Evolutionary conservation across 139 green algal species (phyloP).

Genomic region (Volvox africanus): DNA sequence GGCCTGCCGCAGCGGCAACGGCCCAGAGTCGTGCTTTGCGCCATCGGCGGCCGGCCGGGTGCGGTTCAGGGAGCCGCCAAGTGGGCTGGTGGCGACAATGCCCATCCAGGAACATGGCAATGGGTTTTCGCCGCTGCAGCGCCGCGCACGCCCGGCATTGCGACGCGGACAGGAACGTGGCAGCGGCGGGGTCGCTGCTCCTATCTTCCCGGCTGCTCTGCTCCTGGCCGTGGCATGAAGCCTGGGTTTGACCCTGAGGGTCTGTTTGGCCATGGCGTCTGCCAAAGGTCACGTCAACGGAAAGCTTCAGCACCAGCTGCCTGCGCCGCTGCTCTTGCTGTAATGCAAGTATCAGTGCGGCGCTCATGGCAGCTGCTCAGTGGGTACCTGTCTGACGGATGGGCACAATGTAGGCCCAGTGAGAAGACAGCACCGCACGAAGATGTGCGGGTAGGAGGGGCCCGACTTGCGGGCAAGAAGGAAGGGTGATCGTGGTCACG

Average conservation of each 20-base stretch:
- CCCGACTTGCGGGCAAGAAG: too few species aligned
- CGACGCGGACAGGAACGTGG: neutral
- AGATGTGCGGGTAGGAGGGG: too few species aligned
- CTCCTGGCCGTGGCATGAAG: neutral
- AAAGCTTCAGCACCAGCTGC: neutral
- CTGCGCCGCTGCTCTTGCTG: conserved; percentile 13
- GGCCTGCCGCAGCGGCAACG: too few species aligned
- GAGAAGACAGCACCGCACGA: too few species aligned
- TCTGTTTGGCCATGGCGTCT: neutral
- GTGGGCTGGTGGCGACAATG: neutral
- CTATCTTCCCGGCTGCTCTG: neutral
- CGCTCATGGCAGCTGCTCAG: neutral
- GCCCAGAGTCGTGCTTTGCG: neutral
- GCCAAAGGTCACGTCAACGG: neutral
- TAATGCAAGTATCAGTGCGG: neutral
- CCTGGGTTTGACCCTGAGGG: neutral
- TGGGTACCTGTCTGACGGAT: too few species aligned
- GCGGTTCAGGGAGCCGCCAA: neutral
- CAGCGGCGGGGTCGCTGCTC: neutral
- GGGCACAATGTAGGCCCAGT: too few species aligned
- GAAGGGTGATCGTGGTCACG: too few species aligned
- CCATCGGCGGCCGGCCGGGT: neutral
- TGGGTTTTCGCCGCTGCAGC: neutral
- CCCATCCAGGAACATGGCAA: neutral
- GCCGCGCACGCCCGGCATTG: neutral